Conservation (phyloP, 106 monocot genomes). For the Phalaenopsis aphrodite region DNA sequence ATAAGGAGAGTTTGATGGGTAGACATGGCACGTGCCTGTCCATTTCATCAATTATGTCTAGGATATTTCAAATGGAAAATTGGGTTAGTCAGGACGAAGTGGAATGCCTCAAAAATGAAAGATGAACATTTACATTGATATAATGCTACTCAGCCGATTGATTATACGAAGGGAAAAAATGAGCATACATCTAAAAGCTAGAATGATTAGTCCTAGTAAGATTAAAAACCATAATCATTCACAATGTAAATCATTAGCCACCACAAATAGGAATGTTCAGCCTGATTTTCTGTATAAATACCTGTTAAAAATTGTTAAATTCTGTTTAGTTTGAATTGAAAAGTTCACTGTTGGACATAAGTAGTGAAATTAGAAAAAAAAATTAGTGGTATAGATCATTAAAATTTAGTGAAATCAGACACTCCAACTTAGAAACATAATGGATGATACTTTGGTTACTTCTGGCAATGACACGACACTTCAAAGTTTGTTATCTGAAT, state of each 20-base stretch:
- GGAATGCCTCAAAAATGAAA: background rate
- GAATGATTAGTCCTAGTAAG: background rate
- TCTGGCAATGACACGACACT: too few species aligned
- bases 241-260: background rate
- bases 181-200: background rate
- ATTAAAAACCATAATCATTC: background rate
- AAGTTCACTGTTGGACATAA: too few species aligned
- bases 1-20: background rate
- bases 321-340: too few species aligned
- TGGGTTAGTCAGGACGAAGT: background rate
- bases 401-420: too few species aligned
- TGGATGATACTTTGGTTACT: too few species aligned
- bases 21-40: conserved; percentile 3
- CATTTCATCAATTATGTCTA: background rate
- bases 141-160: background rate
- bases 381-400: too few species aligned
- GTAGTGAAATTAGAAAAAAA: too few species aligned
- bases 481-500: too few species aligned
- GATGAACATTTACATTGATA: background rate
- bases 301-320: too few species aligned
- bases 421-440: too few species aligned
- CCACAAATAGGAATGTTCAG: background rate
- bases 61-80: background rate
- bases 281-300: background rate
- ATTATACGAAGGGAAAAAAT: background rate